These are phyloP conservation scores for Cladophialophora yegresii DNA, from an alignment of 2,329 filamentous ascomycete genomes.

Conservation along the genomic window DNA sequence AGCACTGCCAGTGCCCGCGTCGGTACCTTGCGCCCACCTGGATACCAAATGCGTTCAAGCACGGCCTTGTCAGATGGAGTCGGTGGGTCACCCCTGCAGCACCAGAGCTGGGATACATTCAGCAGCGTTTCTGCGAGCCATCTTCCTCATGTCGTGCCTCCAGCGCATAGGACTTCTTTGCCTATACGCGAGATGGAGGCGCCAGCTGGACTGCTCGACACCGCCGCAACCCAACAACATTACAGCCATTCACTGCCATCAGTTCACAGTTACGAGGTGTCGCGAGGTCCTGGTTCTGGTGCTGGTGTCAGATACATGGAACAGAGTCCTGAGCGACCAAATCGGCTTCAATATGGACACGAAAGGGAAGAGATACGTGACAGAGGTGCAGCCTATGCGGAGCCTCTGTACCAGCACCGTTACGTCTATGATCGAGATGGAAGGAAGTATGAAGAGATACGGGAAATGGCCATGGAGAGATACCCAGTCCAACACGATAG, in stretches of 20 bases:
- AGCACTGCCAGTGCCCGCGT: neutral
- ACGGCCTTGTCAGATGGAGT: neutral
- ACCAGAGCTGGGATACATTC: neutral
- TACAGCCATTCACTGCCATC: neutral
- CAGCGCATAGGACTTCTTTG: slow-evolving; percentile 3
- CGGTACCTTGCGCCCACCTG: neutral
- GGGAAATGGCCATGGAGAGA: neutral
- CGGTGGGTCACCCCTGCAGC: neutral
- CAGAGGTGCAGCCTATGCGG: neutral
- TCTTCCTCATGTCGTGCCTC: neutral
- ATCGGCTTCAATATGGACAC: slow-evolving; percentile 4
- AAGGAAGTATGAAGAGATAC: slow-evolving; percentile 13
- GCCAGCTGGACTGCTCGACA: neutral
- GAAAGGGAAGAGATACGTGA: neutral
- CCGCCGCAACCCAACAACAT: neutral
- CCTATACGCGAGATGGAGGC: slow-evolving; percentile 9
- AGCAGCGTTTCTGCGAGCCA: neutral
- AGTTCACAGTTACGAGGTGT: neutral
- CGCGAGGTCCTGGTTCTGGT: neutral
- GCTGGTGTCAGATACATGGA: slow-evolving; percentile 7
- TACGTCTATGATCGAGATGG: slow-evolving; percentile 14
- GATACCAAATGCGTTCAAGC: neutral
- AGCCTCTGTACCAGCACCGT: slow-evolving; percentile 7
- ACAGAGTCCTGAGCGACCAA: slow-evolving; percentile 4
- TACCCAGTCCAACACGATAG: neutral